Evolutionary conservation across 2,329 filamentous ascomycete genomes (phyloP).

Genomic region (Aspergillus ustus): DNA sequence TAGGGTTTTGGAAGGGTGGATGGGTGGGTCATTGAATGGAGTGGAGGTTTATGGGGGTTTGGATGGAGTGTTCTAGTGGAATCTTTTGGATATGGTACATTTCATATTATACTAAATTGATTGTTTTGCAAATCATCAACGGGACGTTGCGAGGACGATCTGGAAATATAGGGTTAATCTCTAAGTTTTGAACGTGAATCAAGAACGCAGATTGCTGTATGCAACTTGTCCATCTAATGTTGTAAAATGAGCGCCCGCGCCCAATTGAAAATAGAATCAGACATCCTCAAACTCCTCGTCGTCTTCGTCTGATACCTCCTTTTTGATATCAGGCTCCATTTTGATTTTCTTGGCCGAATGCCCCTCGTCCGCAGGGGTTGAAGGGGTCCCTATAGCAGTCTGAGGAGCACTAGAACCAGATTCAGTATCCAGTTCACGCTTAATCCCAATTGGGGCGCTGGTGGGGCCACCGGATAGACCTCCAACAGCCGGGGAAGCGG

Average conservation of each 20-base stretch:
- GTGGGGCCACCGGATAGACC: conserved; percentile 26
- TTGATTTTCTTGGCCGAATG: conserved; percentile 51
- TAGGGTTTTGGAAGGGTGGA: neutral
- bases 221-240: neutral
- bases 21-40: neutral
- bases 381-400: conserved; percentile 43
- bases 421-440: conserved; percentile 45
- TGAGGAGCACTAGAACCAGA: conserved; percentile 45
- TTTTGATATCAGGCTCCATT: conserved; percentile 41
- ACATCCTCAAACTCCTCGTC: conserved; percentile 52
- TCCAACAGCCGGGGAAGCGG: conserved; percentile 38
- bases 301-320: conserved; percentile 49
- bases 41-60: neutral
- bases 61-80: neutral
- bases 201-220: neutral
- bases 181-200: neutral
- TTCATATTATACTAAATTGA: neutral
- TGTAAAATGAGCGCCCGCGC: conserved; percentile 28
- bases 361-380: conserved; percentile 43
- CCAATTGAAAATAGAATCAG: conserved; percentile 23
- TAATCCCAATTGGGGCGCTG: conserved; percentile 38
- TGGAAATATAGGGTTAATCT: neutral
- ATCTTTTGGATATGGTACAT: neutral
- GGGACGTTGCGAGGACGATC: neutral
- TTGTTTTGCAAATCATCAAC: neutral